Evolutionary conservation across 352 stramenopile genomes (phyloP).

Genomic region (Globisporangium perplexum): DNA sequence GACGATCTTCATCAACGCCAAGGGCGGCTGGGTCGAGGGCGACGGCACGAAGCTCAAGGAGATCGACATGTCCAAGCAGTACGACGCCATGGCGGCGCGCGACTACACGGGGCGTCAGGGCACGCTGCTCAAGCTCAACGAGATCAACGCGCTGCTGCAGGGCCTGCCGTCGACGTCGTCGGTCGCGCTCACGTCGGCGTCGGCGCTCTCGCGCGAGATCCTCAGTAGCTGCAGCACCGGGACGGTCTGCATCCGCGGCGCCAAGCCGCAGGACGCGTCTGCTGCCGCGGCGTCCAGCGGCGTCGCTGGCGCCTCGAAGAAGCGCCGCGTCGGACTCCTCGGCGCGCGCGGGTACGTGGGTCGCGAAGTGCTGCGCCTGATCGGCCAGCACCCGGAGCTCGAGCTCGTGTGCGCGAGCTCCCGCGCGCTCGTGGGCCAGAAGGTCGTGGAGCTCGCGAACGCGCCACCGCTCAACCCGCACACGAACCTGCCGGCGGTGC

Average conservation of each 20-base stretch:
- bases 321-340: constrained; percentile 81
- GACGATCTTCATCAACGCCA: constrained; percentile 88
- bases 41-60: constrained; percentile 79
- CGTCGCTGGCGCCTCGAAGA: constrained; percentile 22
- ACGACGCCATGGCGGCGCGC: constrained; percentile 59
- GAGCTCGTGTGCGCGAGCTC: constrained; percentile 84
- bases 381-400: constrained; percentile 70
- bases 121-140: constrained; percentile 89
- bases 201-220: constrained; percentile 75
- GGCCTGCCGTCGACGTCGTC: constrained; percentile 71
- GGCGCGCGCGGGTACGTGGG: constrained; percentile 85
- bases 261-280: constrained; percentile 15
- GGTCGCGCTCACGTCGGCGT: constrained; percentile 82
- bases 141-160: constrained; percentile 84
- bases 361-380: constrained; percentile 79
- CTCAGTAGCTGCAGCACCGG: constrained; percentile 81
- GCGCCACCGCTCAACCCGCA: constrained; percentile 78
- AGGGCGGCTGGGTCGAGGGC: constrained; percentile 85
- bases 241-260: constrained; percentile 76
- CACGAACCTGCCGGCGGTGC: constrained; percentile 65
- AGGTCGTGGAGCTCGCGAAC: constrained; percentile 68
- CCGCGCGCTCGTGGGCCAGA: constrained; percentile 67
- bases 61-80: constrained; percentile 82
- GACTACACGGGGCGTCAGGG: constrained; percentile 88
- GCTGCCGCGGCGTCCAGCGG: constrained; percentile 10